Evolutionary conservation across 164 flowering plant species (phyloP).

Genomic region (Umbilicus rupestris): DNA sequence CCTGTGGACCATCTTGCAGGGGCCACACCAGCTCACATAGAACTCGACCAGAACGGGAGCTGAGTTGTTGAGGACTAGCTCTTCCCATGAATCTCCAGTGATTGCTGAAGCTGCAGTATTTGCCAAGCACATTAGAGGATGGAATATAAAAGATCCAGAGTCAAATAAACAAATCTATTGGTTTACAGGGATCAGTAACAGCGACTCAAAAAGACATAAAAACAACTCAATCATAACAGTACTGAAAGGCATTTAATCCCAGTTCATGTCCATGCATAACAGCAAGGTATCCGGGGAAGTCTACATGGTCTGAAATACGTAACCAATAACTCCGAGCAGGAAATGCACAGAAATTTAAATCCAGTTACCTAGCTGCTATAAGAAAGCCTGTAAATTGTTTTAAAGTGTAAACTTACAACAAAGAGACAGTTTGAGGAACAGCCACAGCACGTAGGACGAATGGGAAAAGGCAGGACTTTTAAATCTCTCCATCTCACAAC

Average conservation of each 20-base stretch:
- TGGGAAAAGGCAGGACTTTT: too few relatives aligned
- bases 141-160: not conserved
- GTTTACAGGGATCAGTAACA: not conserved
- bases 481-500: too few relatives aligned
- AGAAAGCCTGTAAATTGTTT: not conserved
- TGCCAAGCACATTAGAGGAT: not conserved
- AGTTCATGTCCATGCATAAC: too few relatives aligned
- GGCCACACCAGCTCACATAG: constrained; percentile 90
- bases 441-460: too few relatives aligned
- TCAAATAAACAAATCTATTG: not conserved
- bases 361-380: not conserved
- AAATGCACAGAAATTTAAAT: not conserved
- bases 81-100: constrained; percentile 66
- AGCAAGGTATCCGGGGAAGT: not conserved
- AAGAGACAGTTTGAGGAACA: too few relatives aligned
- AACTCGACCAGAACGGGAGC: constrained; percentile 78
- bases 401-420: not conserved
- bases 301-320: not conserved
- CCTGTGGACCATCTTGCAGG: constrained; percentile 89
- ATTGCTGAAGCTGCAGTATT: constrained; percentile 53
- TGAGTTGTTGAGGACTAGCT: constrained; percentile 41
- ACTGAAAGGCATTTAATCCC: too few relatives aligned
- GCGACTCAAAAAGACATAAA: not conserved
- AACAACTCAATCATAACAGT: too few relatives aligned
- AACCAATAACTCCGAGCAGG: not conserved